Evolutionary conservation across 495 filamentous ascomycete genomes (phyloP), one percentile per base, ranked within the genome.

Genomic region (Penicillium steckii): DNA sequence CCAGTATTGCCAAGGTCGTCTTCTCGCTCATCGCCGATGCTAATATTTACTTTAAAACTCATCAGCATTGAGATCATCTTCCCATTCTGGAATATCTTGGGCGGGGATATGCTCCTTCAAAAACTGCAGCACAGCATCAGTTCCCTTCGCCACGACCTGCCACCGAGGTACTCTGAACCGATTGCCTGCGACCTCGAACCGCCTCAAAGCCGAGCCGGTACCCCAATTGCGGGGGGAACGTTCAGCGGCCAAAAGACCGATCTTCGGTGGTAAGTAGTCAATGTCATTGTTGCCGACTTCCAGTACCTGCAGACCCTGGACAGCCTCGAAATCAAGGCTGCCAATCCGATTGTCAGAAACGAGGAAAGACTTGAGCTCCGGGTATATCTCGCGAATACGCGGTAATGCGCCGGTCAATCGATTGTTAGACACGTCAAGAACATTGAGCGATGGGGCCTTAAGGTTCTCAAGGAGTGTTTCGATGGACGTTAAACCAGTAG

Each of bases 221-320:
- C 65, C 70, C 67, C 70, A 72, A 35, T 70, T 72, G 7, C 58
- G 55, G 22, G 61, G 66, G 12, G 63, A 67, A 7, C 80, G 78
- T 44, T 80, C 75, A 44, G 68, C 71, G 33, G 83, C 75, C 15
- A 92, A 66, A 27, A 95, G 66, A 2, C 93, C 92, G 10, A 97
- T 75, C 13, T 83, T 80, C 1, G 91, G 87, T 42, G 91, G 87
- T 17, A 97, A 76, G 23, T 78, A 77, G 22, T 76, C 80, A 52
- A 97, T 87, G 35, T 90, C 85, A 59, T 97, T 97, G 59, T 89
- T 90, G 49, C 80, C 81, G 8, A 90, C 80, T 69, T 96, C 89
- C 9, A 95, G 75, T 1, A 86, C 75, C 52, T 83, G 80, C 52
- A 96, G 69, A 0, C 93, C 93, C 52, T 81, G 80, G 27, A 95